Conservation (phyloP, 495 filamentous ascomycete genomes). For the Aspergillus ostianus region DNA sequence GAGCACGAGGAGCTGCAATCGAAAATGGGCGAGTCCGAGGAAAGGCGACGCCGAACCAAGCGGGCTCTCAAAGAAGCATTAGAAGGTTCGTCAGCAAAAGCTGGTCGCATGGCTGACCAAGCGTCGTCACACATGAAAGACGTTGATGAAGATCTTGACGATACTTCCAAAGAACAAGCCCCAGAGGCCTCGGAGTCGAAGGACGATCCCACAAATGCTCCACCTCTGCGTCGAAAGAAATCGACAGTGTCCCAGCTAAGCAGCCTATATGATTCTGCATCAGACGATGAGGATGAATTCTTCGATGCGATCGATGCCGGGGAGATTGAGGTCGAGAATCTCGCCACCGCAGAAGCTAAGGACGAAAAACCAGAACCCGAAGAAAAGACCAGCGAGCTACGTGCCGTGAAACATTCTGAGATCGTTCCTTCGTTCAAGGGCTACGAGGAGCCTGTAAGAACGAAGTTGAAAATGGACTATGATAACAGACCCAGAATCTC, state of each 20-base stretch:
- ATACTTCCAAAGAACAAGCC: constrained; percentile 13
- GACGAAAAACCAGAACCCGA: constrained; percentile 43
- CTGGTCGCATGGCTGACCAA: constrained; percentile 42
- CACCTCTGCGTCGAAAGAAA: constrained; percentile 25
- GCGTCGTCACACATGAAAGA: constrained; percentile 23
- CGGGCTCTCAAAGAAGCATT: constrained; percentile 84
- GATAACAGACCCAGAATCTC: constrained; percentile 93
- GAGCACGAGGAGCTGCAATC: constrained; percentile 91
- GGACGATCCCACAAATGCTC: constrained; percentile 8
- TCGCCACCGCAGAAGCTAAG: constrained; percentile 47
- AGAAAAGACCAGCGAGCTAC: constrained; percentile 45
- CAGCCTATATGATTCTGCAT: constrained; percentile 71
- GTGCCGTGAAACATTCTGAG: constrained; percentile 51
- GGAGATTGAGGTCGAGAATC: constrained; percentile 72
- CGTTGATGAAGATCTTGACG: constrained; percentile 12
- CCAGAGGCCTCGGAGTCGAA: constrained; percentile 13
- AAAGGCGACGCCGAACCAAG: constrained; percentile 86
- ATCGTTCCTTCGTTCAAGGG: constrained; percentile 79
- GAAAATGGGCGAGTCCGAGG: constrained; percentile 83
- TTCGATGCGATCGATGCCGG: constrained; percentile 96
- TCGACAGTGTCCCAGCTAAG: constrained; percentile 34
- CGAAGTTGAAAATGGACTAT: constrained; percentile 80
- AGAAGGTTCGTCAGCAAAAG: constrained; percentile 53
- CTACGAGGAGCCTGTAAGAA: constrained; percentile 82
- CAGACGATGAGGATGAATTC: constrained; percentile 88